These are phyloP conservation scores for Hyaloscypha variabilis DNA, from an alignment of 495 filamentous ascomycete genomes.

Conservation along the genomic window DNA sequence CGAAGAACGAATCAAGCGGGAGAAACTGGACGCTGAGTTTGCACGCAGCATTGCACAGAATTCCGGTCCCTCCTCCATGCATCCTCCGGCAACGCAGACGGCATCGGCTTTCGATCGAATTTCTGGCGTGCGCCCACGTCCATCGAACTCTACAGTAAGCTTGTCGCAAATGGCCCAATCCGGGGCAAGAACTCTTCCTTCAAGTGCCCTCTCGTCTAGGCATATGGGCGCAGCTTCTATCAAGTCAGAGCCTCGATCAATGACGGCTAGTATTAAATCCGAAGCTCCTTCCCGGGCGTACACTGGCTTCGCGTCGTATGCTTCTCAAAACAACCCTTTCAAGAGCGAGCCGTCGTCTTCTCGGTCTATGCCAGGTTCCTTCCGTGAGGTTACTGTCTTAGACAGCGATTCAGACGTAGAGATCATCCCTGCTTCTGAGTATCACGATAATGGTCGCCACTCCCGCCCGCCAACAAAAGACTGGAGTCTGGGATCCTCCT, in stretches of 20 bases:
- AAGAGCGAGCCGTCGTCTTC: constrained; percentile 14
- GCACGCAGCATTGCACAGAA: constrained; percentile 42
- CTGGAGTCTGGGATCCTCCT: neutral
- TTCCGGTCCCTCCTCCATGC: constrained; percentile 3
- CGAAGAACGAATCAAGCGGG: constrained; percentile 39
- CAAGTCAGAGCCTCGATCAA: constrained; percentile 15
- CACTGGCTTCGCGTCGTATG: neutral
- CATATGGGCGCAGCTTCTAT: neutral
- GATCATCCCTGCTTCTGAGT: constrained; percentile 27
- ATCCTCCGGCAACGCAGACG: neutral
- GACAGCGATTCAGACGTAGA: constrained; percentile 32
- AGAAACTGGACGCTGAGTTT: constrained; percentile 50
- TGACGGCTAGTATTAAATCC: constrained; percentile 4
- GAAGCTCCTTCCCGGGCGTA: neutral
- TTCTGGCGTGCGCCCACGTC: constrained; percentile 13
- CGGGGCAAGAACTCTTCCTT: constrained; percentile 11
- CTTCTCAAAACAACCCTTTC: neutral
- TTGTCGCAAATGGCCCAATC: neutral
- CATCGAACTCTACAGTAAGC: constrained; percentile 3
- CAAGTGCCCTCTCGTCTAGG: neutral
- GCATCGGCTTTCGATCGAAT: constrained; percentile 26
- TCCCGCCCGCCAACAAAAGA: neutral
- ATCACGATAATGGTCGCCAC: constrained; percentile 28
- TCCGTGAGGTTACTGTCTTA: constrained; percentile 4
- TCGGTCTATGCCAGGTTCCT: constrained; percentile 18